Evolutionary conservation across 192 early-diverging fungal species (phyloP).

Genomic region (Linnemannia hyalina): DNA sequence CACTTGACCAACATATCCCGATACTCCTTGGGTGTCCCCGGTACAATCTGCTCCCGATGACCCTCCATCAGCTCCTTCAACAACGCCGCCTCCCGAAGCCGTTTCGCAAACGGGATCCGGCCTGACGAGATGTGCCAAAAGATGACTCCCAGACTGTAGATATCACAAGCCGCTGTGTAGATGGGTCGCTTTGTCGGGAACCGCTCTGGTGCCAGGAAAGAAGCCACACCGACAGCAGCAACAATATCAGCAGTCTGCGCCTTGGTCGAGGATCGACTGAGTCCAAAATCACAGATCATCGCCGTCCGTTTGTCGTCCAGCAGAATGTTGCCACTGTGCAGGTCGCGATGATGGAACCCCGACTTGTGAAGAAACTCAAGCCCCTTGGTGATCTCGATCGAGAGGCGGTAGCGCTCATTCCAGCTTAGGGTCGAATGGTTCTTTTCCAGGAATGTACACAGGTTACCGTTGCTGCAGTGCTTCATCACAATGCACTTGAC

Average conservation of each 20-base stretch:
- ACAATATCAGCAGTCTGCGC: slow-evolving; percentile 26
- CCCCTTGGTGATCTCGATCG: slow-evolving; percentile 55
- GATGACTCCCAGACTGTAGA: slow-evolving; percentile 61
- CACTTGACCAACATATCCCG: slow-evolving; percentile 53
- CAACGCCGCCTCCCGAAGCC: slow-evolving; percentile 46
- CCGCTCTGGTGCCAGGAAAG: slow-evolving; percentile 48
- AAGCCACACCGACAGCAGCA: slow-evolving; percentile 47
- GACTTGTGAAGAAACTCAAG: slow-evolving; percentile 58
- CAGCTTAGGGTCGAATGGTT: slow-evolving; percentile 38
- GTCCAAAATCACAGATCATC: slow-evolving; percentile 56
- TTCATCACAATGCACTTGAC: slow-evolving; percentile 53
- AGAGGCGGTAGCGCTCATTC: slow-evolving; percentile 50
- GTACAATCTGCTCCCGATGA: slow-evolving; percentile 52
- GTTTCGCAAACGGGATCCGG: slow-evolving; percentile 52
- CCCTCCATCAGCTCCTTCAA: slow-evolving; percentile 51
- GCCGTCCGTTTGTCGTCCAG: slow-evolving; percentile 54
- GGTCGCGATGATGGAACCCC: slow-evolving; percentile 59
- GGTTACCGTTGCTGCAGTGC: slow-evolving; percentile 51
- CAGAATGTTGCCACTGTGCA: slow-evolving; percentile 62
- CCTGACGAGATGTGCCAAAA: slow-evolving; percentile 64
- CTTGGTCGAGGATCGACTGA: slow-evolving; percentile 44
- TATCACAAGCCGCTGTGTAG: slow-evolving; percentile 54
- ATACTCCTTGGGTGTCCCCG: slow-evolving; percentile 55
- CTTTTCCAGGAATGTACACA: slow-evolving; percentile 46
- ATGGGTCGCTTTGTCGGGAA: slow-evolving; percentile 41